phyloP scores from a whole-genome alignment of 2,329 filamentous ascomycete genomes.

The Clonostachys sp. region DNA sequence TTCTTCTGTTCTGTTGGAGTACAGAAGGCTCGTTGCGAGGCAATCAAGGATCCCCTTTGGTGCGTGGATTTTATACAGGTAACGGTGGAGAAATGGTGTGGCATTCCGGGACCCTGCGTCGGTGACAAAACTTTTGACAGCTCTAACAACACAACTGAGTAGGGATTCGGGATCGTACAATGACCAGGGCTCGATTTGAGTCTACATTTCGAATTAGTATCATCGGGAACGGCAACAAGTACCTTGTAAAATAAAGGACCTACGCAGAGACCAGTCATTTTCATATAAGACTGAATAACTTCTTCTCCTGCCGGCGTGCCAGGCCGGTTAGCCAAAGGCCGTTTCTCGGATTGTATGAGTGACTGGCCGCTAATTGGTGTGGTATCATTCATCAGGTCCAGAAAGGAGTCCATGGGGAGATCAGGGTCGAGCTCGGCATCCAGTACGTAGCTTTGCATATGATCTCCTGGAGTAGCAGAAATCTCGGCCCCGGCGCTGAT shows the following conservation, averaged over 20 bases:
- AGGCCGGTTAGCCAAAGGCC: not conserved
- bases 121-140: conserved; percentile 14
- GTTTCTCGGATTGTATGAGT: not conserved
- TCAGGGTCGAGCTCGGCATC: not conserved
- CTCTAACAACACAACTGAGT: conserved; percentile 14
- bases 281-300: not conserved
- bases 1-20: conserved; percentile 15
- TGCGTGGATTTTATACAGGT: conserved; percentile 15
- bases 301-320: not conserved
- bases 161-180: conserved; percentile 17
- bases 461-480: too few relatives aligned
- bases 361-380: not conserved
- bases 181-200: conserved; percentile 14
- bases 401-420: not conserved
- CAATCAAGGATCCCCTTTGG: conserved; percentile 20
- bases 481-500: too few relatives aligned
- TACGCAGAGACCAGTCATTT: not conserved
- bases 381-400: not conserved
- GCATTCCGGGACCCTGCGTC: conserved; percentile 16
- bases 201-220: conserved; percentile 1
- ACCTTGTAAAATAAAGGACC: not conserved
- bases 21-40: conserved; percentile 20
- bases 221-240: too few relatives aligned
- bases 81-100: conserved; percentile 20
- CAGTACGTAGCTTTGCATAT: too few relatives aligned